Base-by-base conservation (phyloP, 352 stramenopile species). In the Phytophthora fragariae region DNA sequence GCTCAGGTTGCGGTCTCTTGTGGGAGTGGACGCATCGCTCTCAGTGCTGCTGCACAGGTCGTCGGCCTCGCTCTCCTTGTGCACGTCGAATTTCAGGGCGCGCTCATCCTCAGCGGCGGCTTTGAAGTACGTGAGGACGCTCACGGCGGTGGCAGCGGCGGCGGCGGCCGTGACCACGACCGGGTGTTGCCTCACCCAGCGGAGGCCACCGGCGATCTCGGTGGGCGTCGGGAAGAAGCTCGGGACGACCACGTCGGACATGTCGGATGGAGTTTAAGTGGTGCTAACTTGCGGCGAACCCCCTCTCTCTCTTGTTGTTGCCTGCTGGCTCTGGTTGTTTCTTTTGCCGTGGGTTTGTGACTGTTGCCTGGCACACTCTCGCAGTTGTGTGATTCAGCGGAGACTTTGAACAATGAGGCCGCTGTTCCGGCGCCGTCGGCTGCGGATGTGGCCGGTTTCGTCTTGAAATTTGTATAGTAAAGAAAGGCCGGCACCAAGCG, bases 211-310 rank as follows among this genome's bases (percentile, higher is more conserved):
- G n/a, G 86, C 86, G 70, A 95, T 92, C 68, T 95, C 88, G 54
- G 82, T 81, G 33, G 88, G 84, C 55, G 88, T 95, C 35, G 88
- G 88, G 76, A 95, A 95, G 77, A 95, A 95, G 15, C 82, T 92
- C 8, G 87, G 82, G 66, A 77, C 81, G 70, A 73, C 76, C 37
- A 92, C 76, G 65, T 92, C 84, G 17, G 79, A 86, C 86, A 93
- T 93, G 49, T 11, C 49, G 10, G 19, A 4, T 57, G 27, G 47
- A 19, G 12, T 49, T 49, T 49, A 49, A 17, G 14, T 49, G 41
- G 41, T 49, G 49, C 19, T 56, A 56, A 56, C 6, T 33, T 33
- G 17, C n/a, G 24, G 21, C 2, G n/a, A 41, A 12, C 35, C 11
- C 35, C 11, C 35, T 8, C 35, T 41, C 4, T 41, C 35, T 41